phyloP scores from a whole-genome alignment of 331 rosid species.

The Arachis monticola region DNA sequence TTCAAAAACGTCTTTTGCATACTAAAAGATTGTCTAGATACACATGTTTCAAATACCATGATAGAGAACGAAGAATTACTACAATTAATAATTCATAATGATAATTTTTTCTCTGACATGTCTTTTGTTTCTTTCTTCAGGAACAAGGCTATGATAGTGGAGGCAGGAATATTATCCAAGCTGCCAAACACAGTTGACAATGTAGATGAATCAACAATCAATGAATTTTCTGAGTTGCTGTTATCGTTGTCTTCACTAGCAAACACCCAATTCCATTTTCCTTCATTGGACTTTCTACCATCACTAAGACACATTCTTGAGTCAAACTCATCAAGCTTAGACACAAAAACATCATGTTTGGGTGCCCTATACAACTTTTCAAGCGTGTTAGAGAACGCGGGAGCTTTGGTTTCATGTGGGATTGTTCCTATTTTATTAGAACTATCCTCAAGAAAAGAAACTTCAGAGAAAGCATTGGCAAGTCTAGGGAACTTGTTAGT shows the following conservation, averaged over 20 bases:
- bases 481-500: constrained; percentile 79
- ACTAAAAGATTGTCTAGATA: no score
- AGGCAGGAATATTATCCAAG: constrained; percentile 78
- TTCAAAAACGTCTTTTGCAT: background rate
- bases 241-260: constrained; percentile 71
- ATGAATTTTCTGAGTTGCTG: constrained; percentile 64
- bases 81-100: background rate
- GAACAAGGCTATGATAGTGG: constrained; percentile 87
- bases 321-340: constrained; percentile 55
- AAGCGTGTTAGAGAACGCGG: constrained; percentile 67
- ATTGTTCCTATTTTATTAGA: constrained; percentile 63
- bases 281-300: constrained; percentile 62
- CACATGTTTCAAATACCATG: no score
- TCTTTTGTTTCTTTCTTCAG: constrained; percentile 51
- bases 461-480: constrained; percentile 79
- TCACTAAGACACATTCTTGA: constrained; percentile 54
- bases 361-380: constrained; percentile 74
- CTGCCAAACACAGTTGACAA: constrained; percentile 61
- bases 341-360: constrained; percentile 60
- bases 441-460: constrained; percentile 47
- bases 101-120: constrained; percentile 8
- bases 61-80: constrained; percentile 20
- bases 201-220: constrained; percentile 62
- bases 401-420: constrained; percentile 65
- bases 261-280: constrained; percentile 59